These are phyloP conservation scores for Epichloe aotearoae DNA, from an alignment of 2,329 filamentous ascomycete genomes.

Conservation along the genomic window DNA sequence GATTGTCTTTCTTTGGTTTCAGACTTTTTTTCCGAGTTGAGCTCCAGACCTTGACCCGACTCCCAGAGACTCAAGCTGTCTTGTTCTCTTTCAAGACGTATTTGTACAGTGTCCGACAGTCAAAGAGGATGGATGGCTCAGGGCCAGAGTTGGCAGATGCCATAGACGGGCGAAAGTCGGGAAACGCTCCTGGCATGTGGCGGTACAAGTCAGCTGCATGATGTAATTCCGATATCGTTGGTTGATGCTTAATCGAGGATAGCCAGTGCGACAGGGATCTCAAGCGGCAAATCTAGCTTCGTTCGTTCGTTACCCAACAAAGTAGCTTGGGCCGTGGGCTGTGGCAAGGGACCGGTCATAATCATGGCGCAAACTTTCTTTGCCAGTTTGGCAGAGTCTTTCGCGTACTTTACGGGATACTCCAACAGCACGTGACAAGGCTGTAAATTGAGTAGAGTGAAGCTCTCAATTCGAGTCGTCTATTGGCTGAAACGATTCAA, in stretches of 20 bases:
- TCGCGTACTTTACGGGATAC: background rate
- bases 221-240: background rate
- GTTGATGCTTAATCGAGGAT: background rate
- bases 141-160: constrained; percentile 35
- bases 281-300: background rate
- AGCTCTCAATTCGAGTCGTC: background rate
- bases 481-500: background rate
- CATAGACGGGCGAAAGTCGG: constrained; percentile 35
- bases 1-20: background rate
- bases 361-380: background rate
- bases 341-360: background rate
- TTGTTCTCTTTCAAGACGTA: constrained; percentile 46
- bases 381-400: background rate
- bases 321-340: background rate
- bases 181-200: constrained; percentile 34
- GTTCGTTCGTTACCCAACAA: background rate
- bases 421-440: constrained; percentile 5
- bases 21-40: constrained; percentile 31
- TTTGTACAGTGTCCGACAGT: constrained; percentile 33
- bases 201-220: too few relatives aligned
- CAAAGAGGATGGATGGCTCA: constrained; percentile 36
- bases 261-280: background rate
- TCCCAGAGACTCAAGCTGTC: constrained; percentile 32
- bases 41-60: constrained; percentile 36
- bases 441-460: background rate